Evolutionary conservation across 2,329 filamentous ascomycete genomes (phyloP), one percentile per base, ranked within the genome.

Genomic region (Periconia macrospinosa): DNA sequence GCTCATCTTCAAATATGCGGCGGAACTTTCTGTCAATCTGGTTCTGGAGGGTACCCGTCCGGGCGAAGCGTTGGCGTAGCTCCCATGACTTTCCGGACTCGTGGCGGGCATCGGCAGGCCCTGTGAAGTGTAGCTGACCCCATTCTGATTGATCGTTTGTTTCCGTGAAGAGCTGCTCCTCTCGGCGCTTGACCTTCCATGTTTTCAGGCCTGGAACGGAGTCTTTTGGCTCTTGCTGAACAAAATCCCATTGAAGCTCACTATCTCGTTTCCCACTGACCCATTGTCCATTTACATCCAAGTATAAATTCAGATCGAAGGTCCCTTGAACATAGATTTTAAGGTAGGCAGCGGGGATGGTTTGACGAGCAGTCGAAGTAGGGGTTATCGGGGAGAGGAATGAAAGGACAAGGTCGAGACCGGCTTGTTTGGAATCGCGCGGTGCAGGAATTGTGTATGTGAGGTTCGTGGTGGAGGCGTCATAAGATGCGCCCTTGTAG

Each of bases 351-450:
- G 90, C 91, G n/a, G 91, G 91, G 30, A 94, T 83, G 15, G 89
- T 86, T 77, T 93, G 90, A 58, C 90, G 83, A 63, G 92, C 78
- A 44, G 89, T 92, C 52, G 90, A 92, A 1, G 88, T 90, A 1
- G 90, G 89, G 0, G 90, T 93, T 47, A 94, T 88, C 15, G 90
- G 90, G 8, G 89, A 92, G 47, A 92, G 77, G 71, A 89, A 89
- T 9, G 86, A 88, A 30, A 89, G 71, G 1, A 79, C 81, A 49
- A 89, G 76, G 52, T 86, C 79, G 30, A 82, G 69, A 17, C 78
- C 73, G 30, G 73, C 68, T 45, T 74, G 67, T 9, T 66, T 64
- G 18, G 58, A 65, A 27, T 65, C 62, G 2, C 78, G 72, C 2
- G 78, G 72, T 5, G 79, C 73, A 8, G 81, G 81, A 52, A 89